These are phyloP conservation scores for Nannochloropsis gaditana DNA, from an alignment of 108 stramenopile species.

Conservation along the genomic window DNA sequence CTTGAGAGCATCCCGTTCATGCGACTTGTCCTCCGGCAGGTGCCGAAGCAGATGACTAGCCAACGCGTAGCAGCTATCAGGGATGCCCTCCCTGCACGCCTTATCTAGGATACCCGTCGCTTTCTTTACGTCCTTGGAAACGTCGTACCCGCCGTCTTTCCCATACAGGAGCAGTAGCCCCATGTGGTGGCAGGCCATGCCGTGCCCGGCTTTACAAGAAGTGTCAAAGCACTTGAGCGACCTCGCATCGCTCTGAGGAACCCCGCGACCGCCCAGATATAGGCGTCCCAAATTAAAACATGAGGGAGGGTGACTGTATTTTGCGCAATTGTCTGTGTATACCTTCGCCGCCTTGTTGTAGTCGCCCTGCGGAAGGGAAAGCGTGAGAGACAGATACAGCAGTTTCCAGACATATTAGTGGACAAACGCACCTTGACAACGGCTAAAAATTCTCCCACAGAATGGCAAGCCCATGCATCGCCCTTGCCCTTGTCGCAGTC, in stretches of 20 bases:
- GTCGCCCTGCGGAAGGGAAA: conserved; percentile 22
- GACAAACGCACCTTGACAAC: conserved; percentile 44
- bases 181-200: conserved; percentile 50
- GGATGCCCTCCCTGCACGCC: conserved; percentile 43
- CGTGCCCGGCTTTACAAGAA: conserved; percentile 42
- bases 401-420: background rate
- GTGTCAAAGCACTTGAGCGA: conserved; percentile 44
- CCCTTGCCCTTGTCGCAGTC: conserved; percentile 54
- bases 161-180: conserved; percentile 48
- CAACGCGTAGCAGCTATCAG: conserved; percentile 47
- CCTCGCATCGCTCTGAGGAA: conserved; percentile 37
- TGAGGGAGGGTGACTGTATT: conserved; percentile 40
- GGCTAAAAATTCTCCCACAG: conserved; percentile 52
- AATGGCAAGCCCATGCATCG: conserved; percentile 50
- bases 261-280: conserved; percentile 44
- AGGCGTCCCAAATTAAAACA: conserved; percentile 49
- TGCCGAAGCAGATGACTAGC: conserved; percentile 36
- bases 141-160: conserved; percentile 28
- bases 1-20: conserved; percentile 31
- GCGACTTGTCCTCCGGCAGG: conserved; percentile 28
- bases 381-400: background rate
- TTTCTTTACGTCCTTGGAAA: conserved; percentile 27
- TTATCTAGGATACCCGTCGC: conserved; percentile 35
- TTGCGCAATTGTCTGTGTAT: conserved; percentile 42
- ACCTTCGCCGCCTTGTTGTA: conserved; percentile 39